Evolutionary conservation across 2,329 filamentous ascomycete genomes (phyloP).

Genomic region (Fusarium guadeloupense): DNA sequence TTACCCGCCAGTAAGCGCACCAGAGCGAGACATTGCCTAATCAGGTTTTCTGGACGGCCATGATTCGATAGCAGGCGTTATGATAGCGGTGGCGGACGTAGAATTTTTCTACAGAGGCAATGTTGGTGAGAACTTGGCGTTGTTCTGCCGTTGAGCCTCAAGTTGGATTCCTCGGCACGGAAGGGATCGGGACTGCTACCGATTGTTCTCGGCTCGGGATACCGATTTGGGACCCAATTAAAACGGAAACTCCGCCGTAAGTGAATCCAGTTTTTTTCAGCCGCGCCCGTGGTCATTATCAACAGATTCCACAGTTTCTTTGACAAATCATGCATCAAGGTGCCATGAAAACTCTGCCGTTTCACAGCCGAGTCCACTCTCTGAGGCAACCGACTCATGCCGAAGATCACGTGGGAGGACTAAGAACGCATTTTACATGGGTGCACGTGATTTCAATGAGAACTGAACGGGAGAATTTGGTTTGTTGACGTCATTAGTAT

Average conservation of each 20-base stretch:
- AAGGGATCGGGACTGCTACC: conserved; percentile 9
- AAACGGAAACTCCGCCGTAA: conserved; percentile 6
- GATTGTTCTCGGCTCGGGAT: conserved; percentile 14
- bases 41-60: conserved; percentile 1
- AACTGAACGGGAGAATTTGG: background rate
- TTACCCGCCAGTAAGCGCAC: conserved; percentile 24
- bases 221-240: conserved; percentile 3
- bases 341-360: conserved; percentile 26
- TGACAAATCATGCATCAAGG: conserved; percentile 19
- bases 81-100: background rate
- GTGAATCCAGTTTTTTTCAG: conserved; percentile 12
- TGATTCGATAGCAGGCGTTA: conserved; percentile 17
- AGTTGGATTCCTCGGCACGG: background rate
- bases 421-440: background rate
- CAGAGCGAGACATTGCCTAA: conserved; percentile 17
- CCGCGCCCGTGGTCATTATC: background rate
- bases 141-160: conserved; percentile 32
- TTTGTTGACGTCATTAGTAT: conserved; percentile 17
- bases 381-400: conserved; percentile 17
- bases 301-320: background rate
- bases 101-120: conserved; percentile 10
- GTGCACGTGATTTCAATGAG: background rate
- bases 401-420: conserved; percentile 14
- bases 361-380: conserved; percentile 3
- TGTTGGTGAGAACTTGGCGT: conserved; percentile 20